Percentiles rank a stretch among this genome's conserved stretches.
These are phyloP conservation scores for Sporothrix euskadiensis DNA, from an alignment of 2,329 filamentous ascomycete species.

Conservation along the genomic window DNA sequence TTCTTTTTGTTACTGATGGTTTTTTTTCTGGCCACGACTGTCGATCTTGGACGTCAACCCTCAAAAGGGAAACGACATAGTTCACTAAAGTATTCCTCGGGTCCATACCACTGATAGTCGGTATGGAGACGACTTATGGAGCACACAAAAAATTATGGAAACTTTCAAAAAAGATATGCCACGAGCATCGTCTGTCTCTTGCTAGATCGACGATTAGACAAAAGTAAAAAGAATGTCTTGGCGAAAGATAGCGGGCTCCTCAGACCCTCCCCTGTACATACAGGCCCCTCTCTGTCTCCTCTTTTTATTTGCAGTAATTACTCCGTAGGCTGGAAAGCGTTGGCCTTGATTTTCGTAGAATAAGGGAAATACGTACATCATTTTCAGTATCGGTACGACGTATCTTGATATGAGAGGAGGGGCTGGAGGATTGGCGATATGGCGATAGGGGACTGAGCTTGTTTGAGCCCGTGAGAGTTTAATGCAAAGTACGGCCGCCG, in stretches of 20 bases:
- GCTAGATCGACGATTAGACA: constrained; percentile 17
- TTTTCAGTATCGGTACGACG: neutral
- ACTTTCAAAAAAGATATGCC: neutral
- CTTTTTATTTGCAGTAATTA: neutral
- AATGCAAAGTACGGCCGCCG: neutral
- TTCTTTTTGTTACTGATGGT: neutral
- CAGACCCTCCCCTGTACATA: neutral
- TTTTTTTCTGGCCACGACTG: neutral
- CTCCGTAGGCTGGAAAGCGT: neutral
- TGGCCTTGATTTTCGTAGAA: constrained; percentile 3
- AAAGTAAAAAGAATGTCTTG: neutral
- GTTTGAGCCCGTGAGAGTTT: neutral
- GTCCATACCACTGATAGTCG: neutral
- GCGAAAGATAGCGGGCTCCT: constrained; percentile 12
- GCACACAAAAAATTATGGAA: neutral
- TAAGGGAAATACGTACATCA: constrained; percentile 20
- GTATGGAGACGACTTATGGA: neutral
- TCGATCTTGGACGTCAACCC: neutral
- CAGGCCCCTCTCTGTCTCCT: constrained; percentile 13
- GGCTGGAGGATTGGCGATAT: neutral
- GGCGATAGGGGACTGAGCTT: neutral
- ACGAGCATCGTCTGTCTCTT: constrained; percentile 1
- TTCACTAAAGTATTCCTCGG: neutral
- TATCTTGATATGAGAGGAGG: constrained; percentile 10
- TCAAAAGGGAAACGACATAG: neutral